Percentiles rank a stretch among this genome's conserved stretches.
phyloP scores from a whole-genome alignment of 768 basidiomycete species.

The Rhizopogon rudus region DNA sequence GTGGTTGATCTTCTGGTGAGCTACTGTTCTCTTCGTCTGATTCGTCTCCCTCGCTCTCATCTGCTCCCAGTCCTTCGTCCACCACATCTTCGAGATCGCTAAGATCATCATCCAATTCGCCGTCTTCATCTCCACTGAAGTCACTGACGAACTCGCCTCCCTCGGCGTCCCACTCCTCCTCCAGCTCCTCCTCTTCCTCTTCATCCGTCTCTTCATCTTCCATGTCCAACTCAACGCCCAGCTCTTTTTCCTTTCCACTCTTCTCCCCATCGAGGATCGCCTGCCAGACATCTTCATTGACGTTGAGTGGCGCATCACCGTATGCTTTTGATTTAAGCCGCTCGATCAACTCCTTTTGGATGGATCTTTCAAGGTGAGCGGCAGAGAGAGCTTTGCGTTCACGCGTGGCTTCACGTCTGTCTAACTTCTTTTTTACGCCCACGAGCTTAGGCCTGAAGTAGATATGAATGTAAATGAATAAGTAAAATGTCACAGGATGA shows the following conservation, averaged over 20 bases:
- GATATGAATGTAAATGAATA: background rate
- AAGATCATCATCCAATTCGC: constrained; percentile 27
- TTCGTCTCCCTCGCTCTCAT: constrained; percentile 39
- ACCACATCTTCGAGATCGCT: constrained; percentile 67
- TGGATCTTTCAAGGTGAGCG: constrained; percentile 90
- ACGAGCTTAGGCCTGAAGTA: constrained; percentile 77
- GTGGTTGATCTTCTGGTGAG: constrained; percentile 32
- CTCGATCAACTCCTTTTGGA: constrained; percentile 94
- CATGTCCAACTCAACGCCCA: constrained; percentile 38
- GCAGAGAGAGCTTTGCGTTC: constrained; percentile 96
- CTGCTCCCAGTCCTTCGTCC: constrained; percentile 34
- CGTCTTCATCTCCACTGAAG: constrained; percentile 49
- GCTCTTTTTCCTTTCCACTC: constrained; percentile 36
- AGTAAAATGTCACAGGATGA: background rate
- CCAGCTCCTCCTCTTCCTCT: constrained; percentile 44
- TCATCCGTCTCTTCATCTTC: constrained; percentile 53
- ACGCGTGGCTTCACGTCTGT: constrained; percentile 84
- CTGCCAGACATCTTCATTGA: constrained; percentile 96
- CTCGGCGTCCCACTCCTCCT: constrained; percentile 47
- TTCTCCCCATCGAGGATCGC: constrained; percentile 84
- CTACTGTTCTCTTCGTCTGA: constrained; percentile 36
- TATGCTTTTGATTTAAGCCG: constrained; percentile 96
- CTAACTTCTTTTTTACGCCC: constrained; percentile 96
- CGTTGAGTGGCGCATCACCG: constrained; percentile 95
- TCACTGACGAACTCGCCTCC: constrained; percentile 53